Evolutionary conservation across 768 basidiomycete species (phyloP), one percentile per base, ranked within the genome.

Genomic region (Erythrobasidium yunnanense): DNA sequence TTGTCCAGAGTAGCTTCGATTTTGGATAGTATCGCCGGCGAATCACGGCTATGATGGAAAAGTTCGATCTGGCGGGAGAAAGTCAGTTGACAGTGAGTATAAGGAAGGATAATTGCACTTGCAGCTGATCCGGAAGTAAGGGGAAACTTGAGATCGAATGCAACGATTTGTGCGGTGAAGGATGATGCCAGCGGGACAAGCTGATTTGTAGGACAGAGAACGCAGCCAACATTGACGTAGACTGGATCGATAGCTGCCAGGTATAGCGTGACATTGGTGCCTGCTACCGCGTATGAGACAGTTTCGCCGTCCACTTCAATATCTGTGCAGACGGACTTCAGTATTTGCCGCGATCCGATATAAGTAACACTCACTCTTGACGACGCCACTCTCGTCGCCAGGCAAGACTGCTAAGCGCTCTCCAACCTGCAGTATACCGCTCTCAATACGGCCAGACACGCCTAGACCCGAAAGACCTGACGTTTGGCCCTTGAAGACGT

Each of bases 21-120:
- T 70, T 86, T 89, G 3, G 84, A 83, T 56, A 95, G 82, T 11
- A 86, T 88, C 0, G 90, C 93, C 7, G 95, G 90, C 1, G 93
- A 83, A 74, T 97, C 90, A 46, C 83, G 82, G 0, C 90, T 92
- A 73, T 99, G 92, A 73, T 95, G 89, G 77, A 90, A 97, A 11
- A 99, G 78, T 75, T 99, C 95, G 49, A 97, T 81, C 89, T 88
- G 71, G 4, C 8, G 34, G 58, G 23, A 46, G 23, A 34, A 66
- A 34, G 51, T 8, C 27, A 42, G 20, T n/a, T 17, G 53, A 22
- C 33, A 33, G 35, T 45, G 30, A 18, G 38, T 42, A 42, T 42
- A 42, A 42, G 22, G 1, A 18, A 34, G 50, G 18, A 11, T 27
- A 75, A 35, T 30, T 20, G 32, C 15, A 57, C 81, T 69, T 75